phyloP scores from a whole-genome alignment of 768 basidiomycete species.

The Hericium coralloides region DNA sequence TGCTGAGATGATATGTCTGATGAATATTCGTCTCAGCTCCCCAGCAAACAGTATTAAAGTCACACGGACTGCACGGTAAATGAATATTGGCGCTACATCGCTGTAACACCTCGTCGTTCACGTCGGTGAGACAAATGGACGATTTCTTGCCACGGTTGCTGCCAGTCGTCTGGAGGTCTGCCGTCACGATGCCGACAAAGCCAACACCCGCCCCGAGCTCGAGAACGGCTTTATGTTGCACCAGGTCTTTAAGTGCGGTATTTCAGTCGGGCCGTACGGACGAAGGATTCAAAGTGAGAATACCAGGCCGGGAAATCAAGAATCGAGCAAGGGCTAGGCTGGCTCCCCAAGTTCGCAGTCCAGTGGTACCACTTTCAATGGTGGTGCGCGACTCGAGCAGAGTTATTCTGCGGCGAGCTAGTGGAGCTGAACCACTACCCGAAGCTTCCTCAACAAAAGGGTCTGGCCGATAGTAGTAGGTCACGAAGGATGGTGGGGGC shows the following conservation, averaged over 20 bases:
- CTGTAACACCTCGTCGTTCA: constrained; percentile 50
- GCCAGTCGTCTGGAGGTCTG: constrained; percentile 40
- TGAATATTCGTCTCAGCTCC: neutral
- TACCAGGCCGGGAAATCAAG: constrained; percentile 50
- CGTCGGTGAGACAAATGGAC: constrained; percentile 41
- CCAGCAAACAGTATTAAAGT: neutral
- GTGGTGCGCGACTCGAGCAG: constrained; percentile 66
- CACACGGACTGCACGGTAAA: constrained; percentile 59
- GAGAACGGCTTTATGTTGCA: constrained; percentile 40
- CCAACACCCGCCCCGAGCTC: constrained; percentile 74
- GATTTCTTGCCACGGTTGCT: constrained; percentile 1
- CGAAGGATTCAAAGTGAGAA: neutral
- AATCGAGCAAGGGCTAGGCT: constrained; percentile 58
- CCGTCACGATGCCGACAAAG: constrained; percentile 60
- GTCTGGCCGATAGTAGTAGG: constrained; percentile 47
- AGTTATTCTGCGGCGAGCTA: constrained; percentile 37
- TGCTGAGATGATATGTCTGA: constrained; percentile 50
- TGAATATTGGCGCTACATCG: constrained; percentile 51
- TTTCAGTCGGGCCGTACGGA: neutral
- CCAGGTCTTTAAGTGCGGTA: constrained; percentile 26
- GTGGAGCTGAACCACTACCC: too few relatives aligned
- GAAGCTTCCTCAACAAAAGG: neutral
- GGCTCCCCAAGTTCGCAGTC: constrained; percentile 72
- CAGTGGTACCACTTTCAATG: constrained; percentile 72
- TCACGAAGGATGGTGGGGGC: constrained; percentile 52